Conservation (phyloP, 1,284 basidiomycete species). For the Moesziomyces parantarcticus region DNA sequence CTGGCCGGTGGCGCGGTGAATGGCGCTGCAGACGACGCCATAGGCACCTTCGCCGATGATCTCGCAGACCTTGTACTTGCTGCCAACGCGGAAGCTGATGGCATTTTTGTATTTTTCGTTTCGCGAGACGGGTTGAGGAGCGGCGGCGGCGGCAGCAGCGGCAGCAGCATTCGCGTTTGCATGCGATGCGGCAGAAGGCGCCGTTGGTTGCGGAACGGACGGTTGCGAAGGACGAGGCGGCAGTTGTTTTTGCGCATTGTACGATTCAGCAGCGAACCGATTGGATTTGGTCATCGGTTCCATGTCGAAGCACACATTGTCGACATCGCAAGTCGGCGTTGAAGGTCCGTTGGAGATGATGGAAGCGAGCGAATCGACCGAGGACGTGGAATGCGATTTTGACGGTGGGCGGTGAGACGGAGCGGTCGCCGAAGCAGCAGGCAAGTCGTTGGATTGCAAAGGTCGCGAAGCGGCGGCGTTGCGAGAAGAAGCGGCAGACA, state of each 20-base stretch:
- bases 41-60: slow-evolving; percentile 70
- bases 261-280: slow-evolving; percentile 11
- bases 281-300: slow-evolving; percentile 23
- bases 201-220: not conserved
- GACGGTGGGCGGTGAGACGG: slow-evolving; percentile 28
- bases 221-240: slow-evolving; percentile 8
- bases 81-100: slow-evolving; percentile 64
- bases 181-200: not conserved
- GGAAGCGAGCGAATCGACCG: slow-evolving; percentile 27
- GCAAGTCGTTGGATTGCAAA: slow-evolving; percentile 7
- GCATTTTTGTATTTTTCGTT: slow-evolving; percentile 35
- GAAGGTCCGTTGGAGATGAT: slow-evolving; percentile 20
- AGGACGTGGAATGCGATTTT: slow-evolving; percentile 32
- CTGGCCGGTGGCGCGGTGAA: slow-evolving; percentile 67
- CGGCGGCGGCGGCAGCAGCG: slow-evolving; percentile 5
- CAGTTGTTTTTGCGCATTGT: slow-evolving; percentile 15
- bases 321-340: slow-evolving; percentile 27
- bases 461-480: slow-evolving; percentile 6
- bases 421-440: slow-evolving; percentile 15
- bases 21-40: slow-evolving; percentile 69
- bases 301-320: slow-evolving; percentile 33
- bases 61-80: slow-evolving; percentile 66
- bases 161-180: slow-evolving; percentile 1
- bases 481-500: slow-evolving; percentile 3
- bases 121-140: slow-evolving; percentile 13